These are phyloP conservation scores for Mrakia gelida DNA, from an alignment of 768 basidiomycete genomes.

Conservation along the genomic window DNA sequence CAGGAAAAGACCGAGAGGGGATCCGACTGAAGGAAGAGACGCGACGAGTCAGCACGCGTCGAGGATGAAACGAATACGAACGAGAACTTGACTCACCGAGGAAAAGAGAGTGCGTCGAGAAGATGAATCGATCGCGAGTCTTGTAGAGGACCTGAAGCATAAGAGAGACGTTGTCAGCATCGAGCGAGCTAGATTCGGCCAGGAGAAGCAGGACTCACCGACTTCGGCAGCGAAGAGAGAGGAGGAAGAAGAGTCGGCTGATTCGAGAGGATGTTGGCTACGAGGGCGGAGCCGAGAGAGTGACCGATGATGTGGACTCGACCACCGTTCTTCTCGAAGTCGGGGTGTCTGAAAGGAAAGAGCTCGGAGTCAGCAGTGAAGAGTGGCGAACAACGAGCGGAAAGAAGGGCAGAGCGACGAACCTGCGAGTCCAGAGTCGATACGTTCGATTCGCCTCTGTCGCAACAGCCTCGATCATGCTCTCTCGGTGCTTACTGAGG, in stretches of 20 bases:
- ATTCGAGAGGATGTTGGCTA: conserved; percentile 48
- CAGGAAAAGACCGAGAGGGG: conserved; percentile 49
- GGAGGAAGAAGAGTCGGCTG: conserved; percentile 49
- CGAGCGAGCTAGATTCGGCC: neutral
- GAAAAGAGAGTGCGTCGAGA: conserved; percentile 9
- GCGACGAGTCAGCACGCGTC: conserved; percentile 34
- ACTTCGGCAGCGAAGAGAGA: conserved; percentile 43
- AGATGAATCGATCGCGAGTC: conserved; percentile 36
- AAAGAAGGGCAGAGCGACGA: neutral
- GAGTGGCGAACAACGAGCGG: neutral
- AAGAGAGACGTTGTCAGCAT: neutral
- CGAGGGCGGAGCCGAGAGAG: conserved; percentile 48
- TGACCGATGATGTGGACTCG: conserved; percentile 50
- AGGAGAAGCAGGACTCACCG: neutral
- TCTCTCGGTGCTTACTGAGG: conserved; percentile 2
- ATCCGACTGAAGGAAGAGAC: conserved; percentile 48
- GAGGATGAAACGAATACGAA: neutral
- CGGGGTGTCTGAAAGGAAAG: conserved; percentile 41
- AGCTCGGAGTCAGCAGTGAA: neutral
- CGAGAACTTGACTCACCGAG: neutral
- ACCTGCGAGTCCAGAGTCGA: conserved; percentile 48
- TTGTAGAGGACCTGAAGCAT: conserved; percentile 45
- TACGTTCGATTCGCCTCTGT: conserved; percentile 44
- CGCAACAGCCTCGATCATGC: conserved; percentile 39
- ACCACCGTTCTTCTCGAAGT: conserved; percentile 44